Base-by-base conservation (phyloP, 2,329 filamentous ascomycete genomes). In the Pseudogymnoascus sp. region DNA sequence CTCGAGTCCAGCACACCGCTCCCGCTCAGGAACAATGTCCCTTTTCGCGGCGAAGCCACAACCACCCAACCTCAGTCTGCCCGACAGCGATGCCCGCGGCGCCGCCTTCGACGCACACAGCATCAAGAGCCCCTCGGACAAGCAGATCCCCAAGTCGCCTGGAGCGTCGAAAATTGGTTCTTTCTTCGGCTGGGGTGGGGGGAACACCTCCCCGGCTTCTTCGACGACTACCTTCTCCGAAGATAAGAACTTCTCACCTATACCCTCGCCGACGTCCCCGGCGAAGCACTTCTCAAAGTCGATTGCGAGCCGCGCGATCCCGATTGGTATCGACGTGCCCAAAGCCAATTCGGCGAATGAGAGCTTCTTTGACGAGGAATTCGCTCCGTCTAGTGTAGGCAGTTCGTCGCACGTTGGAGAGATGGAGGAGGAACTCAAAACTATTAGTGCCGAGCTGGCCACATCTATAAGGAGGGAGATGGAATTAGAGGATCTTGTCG, bases 391-490 rank as follows among this genome's bases (percentile, higher is more conserved):
- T 67, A 68, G 67, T 65, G 67, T 64, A 59, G 69, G 74, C 68
- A 77, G 80, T 67, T 80, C 68, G 73, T 69, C 73, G 65, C 75
- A 92, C 74, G 82, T 96, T 70, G 86, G 91, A 73, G 91, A 96
- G 73, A 87, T 99, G 79, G 94, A 99, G 79, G 89, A 92, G 73
- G 94, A 99, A 79, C 76, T 99, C 67, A 90, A 90, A 69, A 89
- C 93, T 74, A 93, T 99, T 76, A 96, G 91, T 78, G 84, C 87
- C 64, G 94, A 99, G 80, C 80, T 99, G 73, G 94, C 94, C 35
- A 84, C 87, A 67, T 97, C 94, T 29, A 97, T 99, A 71, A 86
- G 90, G 69, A 86, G 94, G 64, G 94, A 99, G 78, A 93, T 99
- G 84, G 94, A 99, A 69, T 77, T 99, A 33, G 94, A 99, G 74